phyloP scores from a whole-genome alignment of 768 basidiomycete genomes.

The Boletus rufocinnamomeus region DNA sequence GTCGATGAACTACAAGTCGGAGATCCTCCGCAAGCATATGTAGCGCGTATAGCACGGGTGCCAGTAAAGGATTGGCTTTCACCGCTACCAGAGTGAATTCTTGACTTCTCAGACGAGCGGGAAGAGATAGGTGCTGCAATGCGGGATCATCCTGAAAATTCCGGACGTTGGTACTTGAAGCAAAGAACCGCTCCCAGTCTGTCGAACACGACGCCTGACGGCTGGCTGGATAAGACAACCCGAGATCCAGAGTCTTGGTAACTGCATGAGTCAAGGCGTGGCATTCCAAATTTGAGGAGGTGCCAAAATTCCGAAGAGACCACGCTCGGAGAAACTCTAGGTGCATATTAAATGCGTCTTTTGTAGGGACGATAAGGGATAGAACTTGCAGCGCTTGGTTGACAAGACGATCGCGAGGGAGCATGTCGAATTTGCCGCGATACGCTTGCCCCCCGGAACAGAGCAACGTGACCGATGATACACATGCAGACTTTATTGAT shows the following conservation, averaged over 20 bases:
- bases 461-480: constrained; percentile 54
- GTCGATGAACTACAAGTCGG: constrained; percentile 56
- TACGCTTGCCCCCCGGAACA: constrained; percentile 51
- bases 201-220: constrained; percentile 19
- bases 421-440: constrained; percentile 54
- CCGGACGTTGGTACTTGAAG: constrained; percentile 43
- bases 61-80: constrained; percentile 48
- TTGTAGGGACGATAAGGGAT: constrained; percentile 57
- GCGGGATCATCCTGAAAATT: constrained; percentile 63
- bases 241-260: constrained; percentile 45
- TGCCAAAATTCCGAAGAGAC: constrained; percentile 48
- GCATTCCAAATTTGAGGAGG: constrained; percentile 53
- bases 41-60: constrained; percentile 67
- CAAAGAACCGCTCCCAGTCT: constrained; percentile 52
- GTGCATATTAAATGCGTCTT: constrained; percentile 59
- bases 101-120: constrained; percentile 32
- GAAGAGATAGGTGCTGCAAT: constrained; percentile 46
- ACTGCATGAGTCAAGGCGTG: constrained; percentile 57
- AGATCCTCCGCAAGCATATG: constrained; percentile 79
- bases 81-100: constrained; percentile 25
- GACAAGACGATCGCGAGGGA: constrained; percentile 57
- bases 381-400: constrained; percentile 61
- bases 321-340: constrained; percentile 56
- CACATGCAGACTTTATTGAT: constrained; percentile 48
- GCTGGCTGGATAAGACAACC: constrained; percentile 28